Conservation (phyloP, 2,329 filamentous ascomycete species). For the Alternaria tenuissima region DNA sequence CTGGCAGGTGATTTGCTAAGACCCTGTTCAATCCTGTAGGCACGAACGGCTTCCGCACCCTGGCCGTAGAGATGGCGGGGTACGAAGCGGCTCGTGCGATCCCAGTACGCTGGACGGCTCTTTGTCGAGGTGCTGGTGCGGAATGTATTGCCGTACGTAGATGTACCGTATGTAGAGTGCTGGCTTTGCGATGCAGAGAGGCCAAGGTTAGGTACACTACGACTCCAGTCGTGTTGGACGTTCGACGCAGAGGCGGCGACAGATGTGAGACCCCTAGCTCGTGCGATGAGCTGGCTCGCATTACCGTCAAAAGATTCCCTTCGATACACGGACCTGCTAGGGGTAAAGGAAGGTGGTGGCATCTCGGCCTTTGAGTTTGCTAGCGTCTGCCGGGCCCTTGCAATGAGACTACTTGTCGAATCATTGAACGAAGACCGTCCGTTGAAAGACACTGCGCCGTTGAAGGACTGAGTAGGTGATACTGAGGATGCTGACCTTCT, state of each 20-base stretch:
- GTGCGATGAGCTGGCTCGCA: conserved; percentile 27
- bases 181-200: conserved; percentile 21
- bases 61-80: conserved; percentile 48
- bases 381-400: conserved; percentile 21
- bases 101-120: conserved; percentile 42
- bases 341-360: conserved; percentile 6
- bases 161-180: conserved; percentile 23
- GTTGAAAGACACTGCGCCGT: conserved; percentile 11
- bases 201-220: conserved; percentile 37
- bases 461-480: conserved; percentile 18
- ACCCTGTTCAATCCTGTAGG: conserved; percentile 32
- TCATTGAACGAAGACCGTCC: conserved; percentile 21
- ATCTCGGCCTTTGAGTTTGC: conserved; percentile 8
- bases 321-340: conserved; percentile 17
- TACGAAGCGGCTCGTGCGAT: conserved; percentile 45
- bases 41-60: conserved; percentile 41
- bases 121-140: conserved; percentile 17
- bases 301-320: conserved; percentile 14
- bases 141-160: conserved; percentile 25
- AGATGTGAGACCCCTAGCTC: conserved; percentile 25
- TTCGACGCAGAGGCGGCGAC: conserved; percentile 13
- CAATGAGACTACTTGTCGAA: conserved; percentile 17
- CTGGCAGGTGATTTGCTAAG: conserved; percentile 26
- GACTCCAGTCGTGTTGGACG: conserved; percentile 34
- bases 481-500: conserved; percentile 19